Evolutionary conservation across 768 basidiomycete species (phyloP), one percentile per base, ranked within the genome.

Genomic region (Rhodotorula paludigena): DNA sequence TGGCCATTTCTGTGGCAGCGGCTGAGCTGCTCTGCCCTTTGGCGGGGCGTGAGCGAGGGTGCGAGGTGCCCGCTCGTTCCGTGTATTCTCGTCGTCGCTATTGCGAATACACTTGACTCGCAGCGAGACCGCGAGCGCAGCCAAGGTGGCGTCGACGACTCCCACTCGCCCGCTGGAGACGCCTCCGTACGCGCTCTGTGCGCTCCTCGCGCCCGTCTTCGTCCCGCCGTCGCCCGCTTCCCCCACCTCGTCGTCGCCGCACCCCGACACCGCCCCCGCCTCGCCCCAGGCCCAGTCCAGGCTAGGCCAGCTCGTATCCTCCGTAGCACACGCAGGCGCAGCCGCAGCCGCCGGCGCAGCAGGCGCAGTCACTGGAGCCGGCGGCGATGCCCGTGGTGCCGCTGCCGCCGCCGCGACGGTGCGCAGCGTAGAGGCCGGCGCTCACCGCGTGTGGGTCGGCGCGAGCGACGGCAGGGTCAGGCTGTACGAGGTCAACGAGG

Each of bases 171-270:
- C 82, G 12, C 74, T 83, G 41, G 82, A 85, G 51, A 81, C 86
- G 9, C 85, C 86, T 15, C 87, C 86, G 16, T 89, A 86, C 77
- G 81, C 84, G 64, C 74, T 86, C 28, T 84, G 82, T 66, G 78
- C 79, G 14, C 80, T 84, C 36, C 80, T 84, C 66, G 78, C 79
- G 18, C 78, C 71, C 44, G 77, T 82, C 64, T 68, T 76, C 45
- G 18, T 55, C 14, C 7, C 55, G 35, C 15, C 52, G 16, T 36
- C 57, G 28, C 53, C 47, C n/a, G n/a, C n/a, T n/a, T n/a, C n/a
- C 62, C 64, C 61, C 61, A 74, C 68, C 58, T 52, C 62, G 44
- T 54, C 52, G 36, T 57, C 36, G 35, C 65, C 64, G n/a, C n/a
- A n/a, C n/a, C n/a, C n/a, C n/a, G n/a, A n/a, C 57, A 12, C 60